Conservation (phyloP, 2,329 filamentous ascomycete genomes). For the Fusarium brevicatenulatum region DNA sequence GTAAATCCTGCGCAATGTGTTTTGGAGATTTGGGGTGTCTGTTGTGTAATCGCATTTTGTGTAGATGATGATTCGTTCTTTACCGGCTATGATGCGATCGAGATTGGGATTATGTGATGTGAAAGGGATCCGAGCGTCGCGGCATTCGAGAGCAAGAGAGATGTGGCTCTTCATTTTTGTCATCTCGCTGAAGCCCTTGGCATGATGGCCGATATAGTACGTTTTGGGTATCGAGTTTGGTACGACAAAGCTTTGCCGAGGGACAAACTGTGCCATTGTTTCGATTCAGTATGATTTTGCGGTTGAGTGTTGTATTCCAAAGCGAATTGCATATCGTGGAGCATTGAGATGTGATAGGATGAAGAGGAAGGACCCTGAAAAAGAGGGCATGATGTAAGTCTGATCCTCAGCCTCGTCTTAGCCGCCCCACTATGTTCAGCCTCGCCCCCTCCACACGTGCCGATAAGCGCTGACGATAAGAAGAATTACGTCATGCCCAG, state of each 20-base stretch:
- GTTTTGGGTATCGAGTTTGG: slow-evolving; percentile 82
- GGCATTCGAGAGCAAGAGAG: slow-evolving; percentile 91
- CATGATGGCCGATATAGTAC: slow-evolving; percentile 96
- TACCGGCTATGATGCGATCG: slow-evolving; percentile 78
- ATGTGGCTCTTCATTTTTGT: slow-evolving; percentile 88
- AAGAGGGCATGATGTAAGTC: slow-evolving; percentile 16
- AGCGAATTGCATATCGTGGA: background rate
- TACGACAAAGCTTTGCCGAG: slow-evolving; percentile 77
- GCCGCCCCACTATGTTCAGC: background rate
- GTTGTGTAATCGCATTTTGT: slow-evolving; percentile 84
- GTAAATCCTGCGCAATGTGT: slow-evolving; percentile 49
- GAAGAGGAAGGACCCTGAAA: slow-evolving; percentile 6
- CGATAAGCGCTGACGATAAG: slow-evolving; percentile 14
- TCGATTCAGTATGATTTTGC: background rate
- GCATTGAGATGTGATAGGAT: background rate
- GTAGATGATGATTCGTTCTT: slow-evolving; percentile 84
- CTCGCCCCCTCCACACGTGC: slow-evolving; percentile 30
- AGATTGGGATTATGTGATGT: slow-evolving; percentile 92
- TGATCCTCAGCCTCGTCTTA: slow-evolving; percentile 31
- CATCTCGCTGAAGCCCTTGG: slow-evolving; percentile 74
- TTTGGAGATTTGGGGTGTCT: slow-evolving; percentile 45
- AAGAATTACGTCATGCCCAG: slow-evolving; percentile 33
- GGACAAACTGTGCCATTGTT: slow-evolving; percentile 67
- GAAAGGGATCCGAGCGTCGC: slow-evolving; percentile 90
- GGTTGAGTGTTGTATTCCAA: background rate